Base-by-base conservation (phyloP, 305 asterid species). In the Fraxinus dipetala region DNA sequence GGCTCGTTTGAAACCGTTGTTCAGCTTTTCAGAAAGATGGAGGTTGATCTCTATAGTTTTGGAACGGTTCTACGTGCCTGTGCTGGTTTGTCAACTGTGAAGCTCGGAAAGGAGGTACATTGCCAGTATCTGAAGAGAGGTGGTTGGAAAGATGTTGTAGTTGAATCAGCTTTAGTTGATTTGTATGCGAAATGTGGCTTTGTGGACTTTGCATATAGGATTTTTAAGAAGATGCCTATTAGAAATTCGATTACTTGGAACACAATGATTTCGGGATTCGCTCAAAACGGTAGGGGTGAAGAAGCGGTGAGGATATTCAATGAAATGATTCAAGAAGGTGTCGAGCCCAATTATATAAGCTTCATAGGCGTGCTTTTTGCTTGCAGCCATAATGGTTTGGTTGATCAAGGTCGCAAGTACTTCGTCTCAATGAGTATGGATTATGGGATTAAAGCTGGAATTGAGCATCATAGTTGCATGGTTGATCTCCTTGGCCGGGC, bases 121-220 rank as follows among this genome's bases (percentile, higher is more conserved):
- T 91, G 98, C 85, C 98, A 92, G 80, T 96, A 94, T 86, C 85
- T 94, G 83, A 96, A 89, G 90, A 86, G 93, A 83, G 93, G 98
- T 69, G 84, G 97, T 36, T 92, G 97, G 96, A 88, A 90, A 72
- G 95, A 94, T 75, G 91, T 96, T 20, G 91, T 96, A 59, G 95
- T 92, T 40, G 98, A 96, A 88, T 94, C 99, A 6, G 98, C 99
- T 79, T 80, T 96, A 45, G 95, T 96, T 31, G 98, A 93, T 88
- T 82, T 94, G 34, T 96, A 96, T 75, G 97, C 99, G 45, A 94
- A 93, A 87, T 94, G 99, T 80, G 98, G 99, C 45, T 85, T 85
- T 70, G 84, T 92, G 61, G 91, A 90, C 85, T 92, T 84, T 32
- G 98, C 97, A 51, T 72, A 88, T 84, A 73, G 88, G 72, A 78